Percentiles rank a stretch among this genome's conserved stretches.
phyloP scores from a whole-genome alignment of 169 alveolate species.

The Amoebophrya sp. region DNA sequence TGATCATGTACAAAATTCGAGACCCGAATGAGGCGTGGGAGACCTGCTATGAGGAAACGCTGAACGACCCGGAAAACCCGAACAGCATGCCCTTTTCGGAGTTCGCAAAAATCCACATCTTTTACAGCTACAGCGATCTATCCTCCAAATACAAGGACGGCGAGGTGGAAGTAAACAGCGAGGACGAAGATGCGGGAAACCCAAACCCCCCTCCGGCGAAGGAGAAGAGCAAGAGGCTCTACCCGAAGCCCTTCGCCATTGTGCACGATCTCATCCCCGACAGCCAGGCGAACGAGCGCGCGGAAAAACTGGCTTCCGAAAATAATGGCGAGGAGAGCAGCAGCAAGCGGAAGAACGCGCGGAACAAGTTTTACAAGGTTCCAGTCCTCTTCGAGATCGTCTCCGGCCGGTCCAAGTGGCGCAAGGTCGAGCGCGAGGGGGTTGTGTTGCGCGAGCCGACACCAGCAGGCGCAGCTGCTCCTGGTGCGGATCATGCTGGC shows the following conservation, averaged over 20 bases:
- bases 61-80: neutral
- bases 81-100: neutral
- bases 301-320: too few species aligned
- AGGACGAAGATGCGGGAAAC: too few species aligned
- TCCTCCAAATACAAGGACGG: too few species aligned
- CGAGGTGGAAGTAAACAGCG: too few species aligned
- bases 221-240: too few species aligned
- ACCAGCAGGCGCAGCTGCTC: too few species aligned
- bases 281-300: too few species aligned
- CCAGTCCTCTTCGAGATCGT: neutral
- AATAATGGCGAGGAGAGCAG: too few species aligned
- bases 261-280: neutral
- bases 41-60: neutral
- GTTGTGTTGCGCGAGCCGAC: too few species aligned
- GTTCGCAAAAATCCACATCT: neutral
- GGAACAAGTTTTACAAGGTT: neutral
- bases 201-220: too few species aligned
- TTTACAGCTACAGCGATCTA: too few species aligned
- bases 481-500: neutral
- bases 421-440: neutral
- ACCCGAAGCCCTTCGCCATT: neutral
- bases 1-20: neutral
- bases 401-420: neutral
- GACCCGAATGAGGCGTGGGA: conserved; percentile 5
- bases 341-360: too few species aligned